phyloP scores from a whole-genome alignment of 495 filamentous ascomycete species.

The Aspergillus baeticus region DNA sequence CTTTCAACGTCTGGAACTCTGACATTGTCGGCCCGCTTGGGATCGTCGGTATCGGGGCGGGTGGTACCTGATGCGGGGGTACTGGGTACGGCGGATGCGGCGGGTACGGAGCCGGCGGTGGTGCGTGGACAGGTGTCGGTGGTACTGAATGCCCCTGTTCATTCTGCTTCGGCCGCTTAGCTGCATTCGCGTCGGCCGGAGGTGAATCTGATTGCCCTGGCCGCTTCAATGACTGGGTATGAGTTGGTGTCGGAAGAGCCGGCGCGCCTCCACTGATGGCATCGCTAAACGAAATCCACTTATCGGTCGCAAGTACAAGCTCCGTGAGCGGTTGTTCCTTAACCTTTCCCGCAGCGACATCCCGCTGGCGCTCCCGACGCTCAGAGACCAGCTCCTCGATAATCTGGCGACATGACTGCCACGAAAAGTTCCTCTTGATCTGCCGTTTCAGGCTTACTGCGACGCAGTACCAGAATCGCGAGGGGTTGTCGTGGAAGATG shows the following conservation, averaged over 20 bases:
- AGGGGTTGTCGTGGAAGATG: background rate
- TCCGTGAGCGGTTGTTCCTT: constrained; percentile 11
- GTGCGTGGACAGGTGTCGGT: background rate
- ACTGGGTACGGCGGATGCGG: background rate
- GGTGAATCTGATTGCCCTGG: background rate
- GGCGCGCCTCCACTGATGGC: background rate
- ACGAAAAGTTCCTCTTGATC: constrained; percentile 16
- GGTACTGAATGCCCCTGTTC: background rate
- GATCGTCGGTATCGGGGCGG: background rate
- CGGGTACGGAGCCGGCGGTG: background rate
- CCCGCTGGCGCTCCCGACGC: constrained; percentile 6
- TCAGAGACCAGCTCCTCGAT: constrained; percentile 11
- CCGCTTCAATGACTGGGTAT: background rate
- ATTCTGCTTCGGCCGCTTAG: constrained; percentile 5
- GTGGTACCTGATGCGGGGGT: background rate
- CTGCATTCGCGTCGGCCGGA: background rate
- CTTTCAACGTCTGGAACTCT: constrained; percentile 6
- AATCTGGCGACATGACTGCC: constrained; percentile 12
- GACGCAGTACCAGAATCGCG: constrained; percentile 14
- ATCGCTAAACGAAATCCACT: constrained; percentile 11
- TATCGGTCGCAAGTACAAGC: constrained; percentile 9
- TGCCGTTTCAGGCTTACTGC: constrained; percentile 8
- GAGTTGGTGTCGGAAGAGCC: background rate
- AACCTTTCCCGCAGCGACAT: constrained; percentile 8
- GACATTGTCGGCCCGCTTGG: constrained; percentile 6